Evolutionary conservation across 2,329 filamentous ascomycete species (phyloP).

Genomic region (Huntiella decipiens): DNA sequence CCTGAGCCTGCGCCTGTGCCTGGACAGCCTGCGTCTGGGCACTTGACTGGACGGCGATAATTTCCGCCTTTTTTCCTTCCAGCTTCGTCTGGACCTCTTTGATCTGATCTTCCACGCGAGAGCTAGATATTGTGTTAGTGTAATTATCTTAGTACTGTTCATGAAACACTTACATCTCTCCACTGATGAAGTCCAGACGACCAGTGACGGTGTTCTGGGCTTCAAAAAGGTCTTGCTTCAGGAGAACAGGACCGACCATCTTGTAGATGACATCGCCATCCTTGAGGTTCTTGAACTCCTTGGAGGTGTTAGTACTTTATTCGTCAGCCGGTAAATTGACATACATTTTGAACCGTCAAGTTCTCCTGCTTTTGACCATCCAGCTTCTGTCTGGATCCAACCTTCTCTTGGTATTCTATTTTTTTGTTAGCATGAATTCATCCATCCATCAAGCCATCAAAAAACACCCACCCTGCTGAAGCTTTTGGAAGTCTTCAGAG

Average conservation of each 20-base stretch:
- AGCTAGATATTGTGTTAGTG: constrained; percentile 10
- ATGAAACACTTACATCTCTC: constrained; percentile 56
- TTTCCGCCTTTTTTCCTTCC: constrained; percentile 39
- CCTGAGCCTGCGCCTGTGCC: constrained; percentile 4
- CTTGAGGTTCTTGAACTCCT: constrained; percentile 68
- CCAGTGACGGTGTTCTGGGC: constrained; percentile 82
- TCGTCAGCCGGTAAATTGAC: constrained; percentile 2
- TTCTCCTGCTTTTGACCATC: constrained; percentile 94
- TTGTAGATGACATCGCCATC: constrained; percentile 89
- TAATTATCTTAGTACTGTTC: not conserved
- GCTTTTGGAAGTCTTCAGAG: constrained; percentile 70
- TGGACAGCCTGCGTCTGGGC: constrained; percentile 22
- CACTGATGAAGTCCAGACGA: constrained; percentile 75
- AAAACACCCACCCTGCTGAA: constrained; percentile 52
- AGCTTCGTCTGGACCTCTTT: constrained; percentile 36
- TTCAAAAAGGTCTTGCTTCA: constrained; percentile 88
- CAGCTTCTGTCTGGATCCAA: constrained; percentile 72
- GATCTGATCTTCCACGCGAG: constrained; percentile 29
- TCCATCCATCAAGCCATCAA: not conserved
- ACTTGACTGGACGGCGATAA: constrained; percentile 34
- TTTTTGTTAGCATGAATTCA: constrained; percentile 5
- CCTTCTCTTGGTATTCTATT: constrained; percentile 57
- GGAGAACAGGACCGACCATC: constrained; percentile 71
- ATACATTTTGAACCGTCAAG: constrained; percentile 61
- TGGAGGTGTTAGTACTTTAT: not conserved